Percentiles rank a stretch among this genome's conserved stretches.
Evolutionary conservation across 176 grass and related monocot species (phyloP).

Genomic region (Chrysopogon serrulatus): DNA sequence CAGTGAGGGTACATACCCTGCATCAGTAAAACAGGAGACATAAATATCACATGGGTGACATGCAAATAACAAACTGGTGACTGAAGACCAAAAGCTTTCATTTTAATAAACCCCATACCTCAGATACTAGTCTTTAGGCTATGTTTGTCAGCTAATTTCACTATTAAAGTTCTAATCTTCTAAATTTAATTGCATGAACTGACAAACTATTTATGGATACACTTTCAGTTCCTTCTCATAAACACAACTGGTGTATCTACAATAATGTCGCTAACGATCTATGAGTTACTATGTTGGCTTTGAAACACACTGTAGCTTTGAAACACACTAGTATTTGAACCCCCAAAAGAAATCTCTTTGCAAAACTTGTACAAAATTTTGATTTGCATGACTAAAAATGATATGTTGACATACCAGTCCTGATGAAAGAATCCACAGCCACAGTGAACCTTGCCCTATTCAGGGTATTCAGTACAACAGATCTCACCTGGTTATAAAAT

Average conservation of each 20-base stretch:
- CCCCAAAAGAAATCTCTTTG: neutral
- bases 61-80: neutral
- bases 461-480: constrained; percentile 92
- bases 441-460: constrained; percentile 95
- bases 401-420: constrained; percentile 65
- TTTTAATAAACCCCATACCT: neutral
- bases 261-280: neutral
- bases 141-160: neutral
- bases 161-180: neutral
- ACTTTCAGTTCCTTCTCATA: neutral
- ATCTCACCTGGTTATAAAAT: constrained; percentile 75
- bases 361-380: neutral
- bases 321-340: neutral
- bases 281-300: neutral
- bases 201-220: neutral
- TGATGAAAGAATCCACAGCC: constrained; percentile 97
- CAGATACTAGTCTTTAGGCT: neutral
- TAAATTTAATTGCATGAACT: neutral
- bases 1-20: constrained; percentile 84
- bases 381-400: neutral
- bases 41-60: constrained; percentile 18
- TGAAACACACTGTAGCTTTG: neutral
- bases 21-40: constrained; percentile 4
- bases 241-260: constrained; percentile 5
- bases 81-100: neutral